Evolutionary conservation across 169 alveolate genomes (phyloP).

Genomic region (Eimeria sp.): DNA sequence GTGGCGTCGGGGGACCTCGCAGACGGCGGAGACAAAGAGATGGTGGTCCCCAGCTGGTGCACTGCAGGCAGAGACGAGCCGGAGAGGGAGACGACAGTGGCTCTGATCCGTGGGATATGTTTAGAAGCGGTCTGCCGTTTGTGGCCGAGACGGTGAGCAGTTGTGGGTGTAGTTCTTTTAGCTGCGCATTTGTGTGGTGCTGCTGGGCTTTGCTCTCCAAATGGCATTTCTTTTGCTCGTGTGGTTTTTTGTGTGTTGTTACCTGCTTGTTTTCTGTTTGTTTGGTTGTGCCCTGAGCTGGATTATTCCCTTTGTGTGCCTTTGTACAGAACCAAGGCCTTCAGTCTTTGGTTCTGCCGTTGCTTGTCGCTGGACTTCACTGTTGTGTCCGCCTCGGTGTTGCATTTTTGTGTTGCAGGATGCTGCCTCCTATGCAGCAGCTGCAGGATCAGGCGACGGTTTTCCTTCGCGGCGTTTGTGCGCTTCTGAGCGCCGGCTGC

Average conservation of each 20-base stretch:
- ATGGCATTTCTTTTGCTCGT: neutral
- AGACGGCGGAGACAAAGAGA: constrained; percentile 31
- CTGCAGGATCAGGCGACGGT: neutral
- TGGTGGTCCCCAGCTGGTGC: constrained; percentile 6
- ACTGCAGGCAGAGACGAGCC: constrained; percentile 10
- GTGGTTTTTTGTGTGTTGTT: neutral
- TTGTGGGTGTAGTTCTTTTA: neutral
- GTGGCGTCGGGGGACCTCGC: neutral
- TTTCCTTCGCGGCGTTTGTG: constrained; percentile 34
- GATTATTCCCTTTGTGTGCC: neutral
- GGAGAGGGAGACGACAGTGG: constrained; percentile 32
- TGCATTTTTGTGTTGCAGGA: neutral
- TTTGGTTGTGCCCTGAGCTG: neutral
- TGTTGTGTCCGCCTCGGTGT: neutral
- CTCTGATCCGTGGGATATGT: constrained; percentile 24
- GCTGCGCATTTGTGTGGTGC: neutral
- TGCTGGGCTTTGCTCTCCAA: neutral
- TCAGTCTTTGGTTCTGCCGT: neutral
- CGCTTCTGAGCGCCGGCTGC: constrained; percentile 48
- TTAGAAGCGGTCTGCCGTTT: constrained; percentile 21
- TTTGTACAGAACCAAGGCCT: neutral
- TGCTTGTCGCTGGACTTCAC: neutral
- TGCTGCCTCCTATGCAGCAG: neutral
- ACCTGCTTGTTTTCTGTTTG: neutral
- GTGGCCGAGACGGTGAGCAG: constrained; percentile 41